A percentile compares a stretch with the other conserved stretches of the same genome.
These are phyloP conservation scores for Cystobasidium tubakii DNA, from an alignment of 768 basidiomycete species.

Conservation along the genomic window DNA sequence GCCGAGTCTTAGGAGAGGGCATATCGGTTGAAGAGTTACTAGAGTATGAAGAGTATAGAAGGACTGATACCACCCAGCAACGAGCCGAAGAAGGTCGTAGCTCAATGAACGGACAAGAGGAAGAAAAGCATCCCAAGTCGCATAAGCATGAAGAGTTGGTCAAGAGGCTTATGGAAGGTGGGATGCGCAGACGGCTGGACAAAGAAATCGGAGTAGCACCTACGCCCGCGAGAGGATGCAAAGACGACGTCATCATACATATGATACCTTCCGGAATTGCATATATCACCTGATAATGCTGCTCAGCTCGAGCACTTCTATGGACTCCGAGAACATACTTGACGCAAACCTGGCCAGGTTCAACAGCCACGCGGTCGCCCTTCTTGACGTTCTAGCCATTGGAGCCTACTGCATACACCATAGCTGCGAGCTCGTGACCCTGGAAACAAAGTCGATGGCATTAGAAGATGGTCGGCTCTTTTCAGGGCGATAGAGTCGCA, in stretches of 20 bases:
- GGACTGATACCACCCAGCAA: slow-evolving; percentile 8
- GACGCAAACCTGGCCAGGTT: slow-evolving; percentile 65
- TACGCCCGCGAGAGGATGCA: slow-evolving; percentile 48
- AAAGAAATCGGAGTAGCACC: slow-evolving; percentile 24
- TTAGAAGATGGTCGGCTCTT: too few species aligned
- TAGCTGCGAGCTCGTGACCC: slow-evolving; percentile 85
- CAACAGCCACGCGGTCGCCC: slow-evolving; percentile 84
- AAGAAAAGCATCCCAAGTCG: background rate
- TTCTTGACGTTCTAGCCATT: slow-evolving; percentile 68
- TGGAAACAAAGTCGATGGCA: slow-evolving; percentile 66
- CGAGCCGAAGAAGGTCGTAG: slow-evolving; percentile 11
- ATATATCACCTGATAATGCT: slow-evolving; percentile 65
- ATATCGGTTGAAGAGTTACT: slow-evolving; percentile 5
- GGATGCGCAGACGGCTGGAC: background rate
- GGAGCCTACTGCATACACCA: slow-evolving; percentile 61
- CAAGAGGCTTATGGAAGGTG: slow-evolving; percentile 20
- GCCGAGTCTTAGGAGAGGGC: slow-evolving; percentile 24
- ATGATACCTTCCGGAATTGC: slow-evolving; percentile 77
- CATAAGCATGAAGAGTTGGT: slow-evolving; percentile 7
- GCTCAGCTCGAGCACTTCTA: background rate
- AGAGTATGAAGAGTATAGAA: slow-evolving; percentile 26
- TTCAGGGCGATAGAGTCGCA: too few species aligned
- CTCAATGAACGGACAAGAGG: background rate
- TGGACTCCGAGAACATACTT: too few species aligned
- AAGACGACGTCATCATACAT: slow-evolving; percentile 79